Base-by-base conservation (phyloP, 306 rosid genomes). In the Vicia faba region DNA sequence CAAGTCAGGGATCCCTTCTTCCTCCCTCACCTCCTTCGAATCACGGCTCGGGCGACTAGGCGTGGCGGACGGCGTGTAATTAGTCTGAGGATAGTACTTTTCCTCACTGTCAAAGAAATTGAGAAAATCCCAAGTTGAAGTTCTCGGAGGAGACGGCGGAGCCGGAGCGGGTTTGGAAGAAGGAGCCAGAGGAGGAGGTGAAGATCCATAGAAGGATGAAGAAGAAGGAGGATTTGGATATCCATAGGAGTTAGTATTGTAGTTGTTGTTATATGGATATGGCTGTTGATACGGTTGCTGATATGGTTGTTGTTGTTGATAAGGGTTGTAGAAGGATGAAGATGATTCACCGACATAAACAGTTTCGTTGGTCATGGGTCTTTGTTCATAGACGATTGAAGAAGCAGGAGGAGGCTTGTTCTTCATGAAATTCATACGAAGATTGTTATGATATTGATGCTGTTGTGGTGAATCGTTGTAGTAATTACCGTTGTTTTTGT, bases 1-100 rank as follows among this genome's bases (percentile, higher is more conserved):
- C 89, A 95, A 85, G 49, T 86, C 99, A 5, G 99, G 99, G 68
- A 95, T 95, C 16, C 97, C 99, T 75, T 95, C 99, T 26, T 84
- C 99, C 40, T 95, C 97, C 44, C 97, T 79, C 9, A 95, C 81
- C 39, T 86, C 97, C 78, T 67, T 91, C 2, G 87, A 95, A 60
- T 91, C 86, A 70, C 89, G 76, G 79, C 95, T 85, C 12, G 97
- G 95, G 68, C 89, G 76, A 75, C 95, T 85, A 18, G 97, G 95
- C 0, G 97, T 85, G 20, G 96, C 91, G 0, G 97, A 84, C 9
- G 96, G 86, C 0, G 96, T 79, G 72, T 82, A 75, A 1, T 82
- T 82, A 16, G 75, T 4, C 9, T 82, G 83, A 51, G 78, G 33
- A 74, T 83, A 79, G 77, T 72, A 84, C 68, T 72, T 81, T 0